Evolutionary conservation across 257 asterid genomes (phyloP).

Genomic region (Solanum stenotomum): DNA sequence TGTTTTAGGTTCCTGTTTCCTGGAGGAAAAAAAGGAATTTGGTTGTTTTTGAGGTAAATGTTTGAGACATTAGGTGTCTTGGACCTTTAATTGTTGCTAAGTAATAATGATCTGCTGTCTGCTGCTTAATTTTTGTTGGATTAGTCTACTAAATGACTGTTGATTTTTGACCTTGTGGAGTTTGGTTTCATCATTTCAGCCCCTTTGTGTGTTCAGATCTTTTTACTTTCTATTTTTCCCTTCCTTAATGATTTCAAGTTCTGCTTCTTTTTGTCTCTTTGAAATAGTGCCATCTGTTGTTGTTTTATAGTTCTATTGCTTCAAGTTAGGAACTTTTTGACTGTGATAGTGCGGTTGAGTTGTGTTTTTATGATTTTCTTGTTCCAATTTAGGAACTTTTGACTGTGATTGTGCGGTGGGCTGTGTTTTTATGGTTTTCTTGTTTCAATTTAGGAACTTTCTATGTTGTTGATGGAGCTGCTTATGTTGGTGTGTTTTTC

Average conservation of each 20-base stretch:
- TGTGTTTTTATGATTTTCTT: background rate
- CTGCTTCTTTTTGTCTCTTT: background rate
- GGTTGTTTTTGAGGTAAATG: slow-evolving; percentile 8
- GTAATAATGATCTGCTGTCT: background rate
- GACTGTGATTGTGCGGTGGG: background rate
- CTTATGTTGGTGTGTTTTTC: slow-evolving; percentile 22
- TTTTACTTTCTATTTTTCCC: background rate
- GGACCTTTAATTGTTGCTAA: background rate
- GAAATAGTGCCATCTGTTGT: background rate
- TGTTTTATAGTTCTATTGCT: background rate
- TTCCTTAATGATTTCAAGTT: slow-evolving; percentile 11
- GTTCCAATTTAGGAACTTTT: background rate
- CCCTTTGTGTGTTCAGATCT: background rate
- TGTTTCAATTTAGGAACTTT: background rate
- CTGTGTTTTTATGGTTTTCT: slow-evolving; percentile 1
- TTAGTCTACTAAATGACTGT: background rate
- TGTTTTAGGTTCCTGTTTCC: slow-evolving; percentile 1
- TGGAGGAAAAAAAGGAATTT: slow-evolving; percentile 5
- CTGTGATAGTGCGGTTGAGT: background rate
- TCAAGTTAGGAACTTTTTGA: background rate
- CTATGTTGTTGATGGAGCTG: slow-evolving; percentile 30
- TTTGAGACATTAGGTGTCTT: background rate
- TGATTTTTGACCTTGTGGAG: background rate
- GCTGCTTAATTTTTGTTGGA: background rate
- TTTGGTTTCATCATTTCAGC: background rate